A percentile compares a stretch with the other conserved stretches of the same genome.
Evolutionary conservation across 768 basidiomycete genomes (phyloP).

Genomic region (Leccinum subgranulosum): DNA sequence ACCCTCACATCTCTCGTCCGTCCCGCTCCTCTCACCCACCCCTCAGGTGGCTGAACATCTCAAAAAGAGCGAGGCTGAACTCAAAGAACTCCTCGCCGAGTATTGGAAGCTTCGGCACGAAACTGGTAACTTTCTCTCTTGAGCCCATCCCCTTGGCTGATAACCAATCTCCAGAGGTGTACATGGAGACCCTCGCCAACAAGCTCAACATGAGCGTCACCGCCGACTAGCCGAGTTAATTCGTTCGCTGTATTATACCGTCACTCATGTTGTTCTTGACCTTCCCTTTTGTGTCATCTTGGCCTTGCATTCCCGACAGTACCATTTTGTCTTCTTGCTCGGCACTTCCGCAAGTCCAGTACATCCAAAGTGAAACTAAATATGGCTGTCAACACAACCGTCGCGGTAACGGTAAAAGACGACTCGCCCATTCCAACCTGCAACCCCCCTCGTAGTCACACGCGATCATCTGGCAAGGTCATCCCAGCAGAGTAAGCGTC

Average conservation of each 20-base stretch:
- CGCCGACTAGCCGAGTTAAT: slow-evolving; percentile 20
- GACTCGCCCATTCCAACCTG: slow-evolving; percentile 78
- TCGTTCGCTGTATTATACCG: slow-evolving; percentile 19
- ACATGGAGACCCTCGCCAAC: slow-evolving; percentile 84
- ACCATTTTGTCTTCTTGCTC: slow-evolving; percentile 60
- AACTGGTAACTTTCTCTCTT: slow-evolving; percentile 47
- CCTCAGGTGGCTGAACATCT: slow-evolving; percentile 75
- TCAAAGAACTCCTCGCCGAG: slow-evolving; percentile 78
- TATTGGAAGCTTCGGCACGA: slow-evolving; percentile 81
- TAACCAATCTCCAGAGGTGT: slow-evolving; percentile 54
- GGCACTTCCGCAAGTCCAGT: slow-evolving; percentile 59
- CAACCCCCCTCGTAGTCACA: slow-evolving; percentile 72
- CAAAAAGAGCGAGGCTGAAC: slow-evolving; percentile 68
- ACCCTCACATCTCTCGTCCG: neutral
- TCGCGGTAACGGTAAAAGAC: neutral
- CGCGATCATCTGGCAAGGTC: slow-evolving; percentile 69
- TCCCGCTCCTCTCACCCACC: neutral
- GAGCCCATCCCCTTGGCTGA: neutral
- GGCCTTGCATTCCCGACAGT: slow-evolving; percentile 59
- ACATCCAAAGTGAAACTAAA: slow-evolving; percentile 72
- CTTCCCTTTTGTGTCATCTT: slow-evolving; percentile 36
- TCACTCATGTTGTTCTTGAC: slow-evolving; percentile 13
- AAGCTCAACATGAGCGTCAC: slow-evolving; percentile 62
- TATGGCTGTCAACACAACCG: neutral
- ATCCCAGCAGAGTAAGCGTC: slow-evolving; percentile 1